Conservation (phyloP, 1,284 basidiomycete genomes). For the Tilletia caries region DNA sequence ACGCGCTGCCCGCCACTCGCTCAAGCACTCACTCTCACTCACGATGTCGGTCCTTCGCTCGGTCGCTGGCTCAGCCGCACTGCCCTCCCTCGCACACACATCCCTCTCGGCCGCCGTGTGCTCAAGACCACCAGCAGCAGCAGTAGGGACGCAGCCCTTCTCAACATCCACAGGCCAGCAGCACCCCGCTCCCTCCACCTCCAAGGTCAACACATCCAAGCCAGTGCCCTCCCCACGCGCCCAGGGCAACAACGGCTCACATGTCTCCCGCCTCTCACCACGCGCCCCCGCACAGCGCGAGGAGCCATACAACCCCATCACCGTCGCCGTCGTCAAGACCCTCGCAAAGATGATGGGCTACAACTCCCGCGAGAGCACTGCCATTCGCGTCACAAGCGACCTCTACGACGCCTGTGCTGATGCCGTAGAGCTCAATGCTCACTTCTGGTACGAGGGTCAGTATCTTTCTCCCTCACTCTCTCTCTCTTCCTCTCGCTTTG, state of each 20-base stretch:
- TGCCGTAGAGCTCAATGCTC: constrained; percentile 51
- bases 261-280: not conserved
- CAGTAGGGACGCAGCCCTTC: not conserved
- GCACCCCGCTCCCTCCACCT: not conserved
- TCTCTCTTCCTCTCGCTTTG: too few species aligned
- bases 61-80: too few species aligned
- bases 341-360: constrained; percentile 60
- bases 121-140: too few species aligned
- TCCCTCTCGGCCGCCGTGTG: too few species aligned
- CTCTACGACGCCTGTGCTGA: constrained; percentile 60
- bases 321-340: constrained; percentile 43
- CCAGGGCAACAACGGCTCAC: not conserved
- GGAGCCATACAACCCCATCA: constrained; percentile 31
- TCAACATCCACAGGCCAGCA: not conserved
- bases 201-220: not conserved
- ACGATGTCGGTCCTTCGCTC: too few species aligned
- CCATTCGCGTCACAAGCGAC: constrained; percentile 60
- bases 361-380: constrained; percentile 58
- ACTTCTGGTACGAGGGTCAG: constrained; percentile 46
- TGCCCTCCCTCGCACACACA: too few species aligned
- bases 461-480: not conserved
- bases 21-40: too few species aligned
- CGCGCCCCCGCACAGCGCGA: not conserved
- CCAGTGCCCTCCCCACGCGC: not conserved
- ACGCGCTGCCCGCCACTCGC: too few species aligned